Percentiles rank a stretch among this genome's conserved stretches.
phyloP scores from a whole-genome alignment of 352 stramenopile genomes.

The Phytophthora palmivora region DNA sequence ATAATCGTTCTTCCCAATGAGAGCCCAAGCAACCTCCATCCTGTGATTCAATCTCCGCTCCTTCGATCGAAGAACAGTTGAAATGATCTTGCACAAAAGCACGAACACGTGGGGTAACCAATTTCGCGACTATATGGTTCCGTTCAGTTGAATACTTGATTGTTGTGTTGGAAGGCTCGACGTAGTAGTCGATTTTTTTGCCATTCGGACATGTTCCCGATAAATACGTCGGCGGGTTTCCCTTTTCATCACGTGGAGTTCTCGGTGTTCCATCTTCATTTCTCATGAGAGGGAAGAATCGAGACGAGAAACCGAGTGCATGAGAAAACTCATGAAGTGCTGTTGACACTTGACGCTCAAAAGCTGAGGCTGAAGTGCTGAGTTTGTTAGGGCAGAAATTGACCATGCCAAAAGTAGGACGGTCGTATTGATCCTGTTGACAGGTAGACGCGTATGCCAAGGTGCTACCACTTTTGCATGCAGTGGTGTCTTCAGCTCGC shows the following conservation, averaged over 20 bases:
- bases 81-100: conserved; percentile 67
- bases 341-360: conserved; percentile 63
- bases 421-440: conserved; percentile 84
- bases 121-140: conserved; percentile 54
- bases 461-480: conserved; percentile 44
- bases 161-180: conserved; percentile 46
- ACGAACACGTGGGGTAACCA: conserved; percentile 63
- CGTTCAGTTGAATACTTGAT: conserved; percentile 61
- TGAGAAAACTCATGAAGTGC: conserved; percentile 83
- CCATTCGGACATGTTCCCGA: conserved; percentile 62
- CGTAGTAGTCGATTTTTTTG: conserved; percentile 47
- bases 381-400: conserved; percentile 80
- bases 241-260: conserved; percentile 52
- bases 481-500: conserved; percentile 45
- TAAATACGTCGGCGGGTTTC: conserved; percentile 36
- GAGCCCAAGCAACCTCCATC: conserved; percentile 75
- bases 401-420: conserved; percentile 81
- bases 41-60: conserved; percentile 79
- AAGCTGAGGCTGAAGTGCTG: conserved; percentile 42
- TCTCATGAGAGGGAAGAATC: conserved; percentile 77
- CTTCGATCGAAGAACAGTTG: conserved; percentile 55
- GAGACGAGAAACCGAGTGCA: conserved; percentile 71
- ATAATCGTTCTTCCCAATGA: conserved; percentile 83
- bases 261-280: conserved; percentile 62
- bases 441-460: conserved; percentile 80